Conservation (phyloP, 305 asterid species). For the Fraxinus angustifolia region DNA sequence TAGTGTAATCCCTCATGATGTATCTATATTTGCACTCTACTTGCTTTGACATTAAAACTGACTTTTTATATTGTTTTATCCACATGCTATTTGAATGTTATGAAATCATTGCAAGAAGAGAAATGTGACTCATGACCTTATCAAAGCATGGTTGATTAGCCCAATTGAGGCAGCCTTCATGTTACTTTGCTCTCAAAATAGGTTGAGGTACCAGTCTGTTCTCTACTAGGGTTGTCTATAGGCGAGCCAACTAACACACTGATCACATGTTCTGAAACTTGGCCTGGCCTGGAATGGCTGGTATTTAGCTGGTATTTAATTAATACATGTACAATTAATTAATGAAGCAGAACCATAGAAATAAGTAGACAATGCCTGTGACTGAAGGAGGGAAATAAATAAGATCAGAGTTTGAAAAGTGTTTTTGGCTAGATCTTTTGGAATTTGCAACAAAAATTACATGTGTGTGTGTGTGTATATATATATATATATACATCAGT, state of each 20-base stretch:
- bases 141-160: background rate
- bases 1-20: background rate
- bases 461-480: too few species aligned
- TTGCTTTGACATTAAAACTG: background rate
- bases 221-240: background rate
- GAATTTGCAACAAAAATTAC: background rate
- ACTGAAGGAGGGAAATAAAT: background rate
- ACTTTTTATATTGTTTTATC: slow-evolving; percentile 4
- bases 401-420: background rate
- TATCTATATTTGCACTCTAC: background rate
- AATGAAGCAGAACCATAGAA: background rate
- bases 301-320: background rate
- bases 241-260: background rate
- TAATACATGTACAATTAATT: background rate
- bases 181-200: background rate
- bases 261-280: background rate
- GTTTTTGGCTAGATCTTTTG: background rate
- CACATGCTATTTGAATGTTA: background rate
- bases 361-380: background rate
- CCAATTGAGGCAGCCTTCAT: background rate
- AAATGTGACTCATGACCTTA: background rate
- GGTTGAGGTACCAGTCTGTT: background rate
- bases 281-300: background rate
- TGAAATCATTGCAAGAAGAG: background rate
- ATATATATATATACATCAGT: background rate